Percentiles rank a stretch among this genome's conserved stretches.
These are phyloP conservation scores for Linaria vulgaris DNA, from an alignment of 257 asterid genomes.

Conservation along the genomic window DNA sequence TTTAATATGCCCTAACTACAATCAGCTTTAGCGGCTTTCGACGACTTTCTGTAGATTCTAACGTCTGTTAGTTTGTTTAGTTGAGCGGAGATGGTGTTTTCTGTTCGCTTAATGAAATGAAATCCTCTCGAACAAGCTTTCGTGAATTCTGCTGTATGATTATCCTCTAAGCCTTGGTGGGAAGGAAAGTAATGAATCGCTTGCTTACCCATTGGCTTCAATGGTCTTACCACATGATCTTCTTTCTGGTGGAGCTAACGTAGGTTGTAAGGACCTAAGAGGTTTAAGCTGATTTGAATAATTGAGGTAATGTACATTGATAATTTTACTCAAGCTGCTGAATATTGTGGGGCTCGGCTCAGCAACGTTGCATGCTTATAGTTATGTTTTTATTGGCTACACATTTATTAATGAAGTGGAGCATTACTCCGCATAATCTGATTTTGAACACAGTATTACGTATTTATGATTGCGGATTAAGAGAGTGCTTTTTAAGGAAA, in stretches of 20 bases:
- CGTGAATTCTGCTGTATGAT: background rate
- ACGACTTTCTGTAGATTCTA: background rate
- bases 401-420: too few species aligned
- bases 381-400: too few species aligned
- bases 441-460: too few species aligned
- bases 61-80: slow-evolving; percentile 1
- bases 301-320: background rate
- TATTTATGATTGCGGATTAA: too few species aligned
- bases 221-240: background rate
- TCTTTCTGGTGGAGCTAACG: slow-evolving; percentile 1
- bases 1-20: background rate
- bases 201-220: slow-evolving; percentile 2
- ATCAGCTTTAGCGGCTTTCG: slow-evolving; percentile 4
- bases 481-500: too few species aligned
- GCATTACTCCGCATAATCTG: too few species aligned
- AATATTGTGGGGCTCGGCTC: background rate
- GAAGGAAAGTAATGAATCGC: slow-evolving; percentile 20
- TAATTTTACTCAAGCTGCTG: too few species aligned
- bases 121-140: slow-evolving; percentile 8
- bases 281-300: slow-evolving; percentile 2
- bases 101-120: background rate
- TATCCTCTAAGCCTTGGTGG: slow-evolving; percentile 4
- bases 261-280: slow-evolving; percentile 9
- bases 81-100: slow-evolving; percentile 19
- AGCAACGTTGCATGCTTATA: background rate